Percentiles rank a stretch among this genome's conserved stretches.
phyloP scores from a whole-genome alignment of 352 stramenopile genomes.

The Pythium aristosporum region DNA sequence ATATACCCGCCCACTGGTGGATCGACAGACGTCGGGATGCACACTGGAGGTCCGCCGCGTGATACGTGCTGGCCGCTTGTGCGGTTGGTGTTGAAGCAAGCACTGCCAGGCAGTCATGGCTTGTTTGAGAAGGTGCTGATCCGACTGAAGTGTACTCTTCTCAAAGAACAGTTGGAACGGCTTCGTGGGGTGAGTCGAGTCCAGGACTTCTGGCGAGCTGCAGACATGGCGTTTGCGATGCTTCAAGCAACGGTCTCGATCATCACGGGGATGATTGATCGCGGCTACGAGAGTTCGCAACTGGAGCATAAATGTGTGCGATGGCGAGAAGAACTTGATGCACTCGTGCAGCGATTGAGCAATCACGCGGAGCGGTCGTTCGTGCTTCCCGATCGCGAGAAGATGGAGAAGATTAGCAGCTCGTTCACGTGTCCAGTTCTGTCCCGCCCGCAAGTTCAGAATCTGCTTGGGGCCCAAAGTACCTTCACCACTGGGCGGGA shows the following conservation, averaged over 20 bases:
- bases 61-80: conserved; percentile 64
- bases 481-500: background rate
- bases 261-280: conserved; percentile 1
- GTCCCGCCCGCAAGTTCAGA: background rate
- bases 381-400: background rate
- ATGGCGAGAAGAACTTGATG: conserved; percentile 8
- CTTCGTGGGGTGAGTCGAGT: background rate
- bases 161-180: background rate
- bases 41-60: conserved; percentile 41
- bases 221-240: conserved; percentile 14
- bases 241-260: conserved; percentile 1
- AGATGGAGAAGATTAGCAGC: background rate
- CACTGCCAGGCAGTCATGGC: conserved; percentile 29
- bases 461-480: background rate
- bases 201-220: background rate
- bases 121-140: conserved; percentile 45
- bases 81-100: conserved; percentile 29
- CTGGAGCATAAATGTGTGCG: background rate
- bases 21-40: conserved; percentile 47
- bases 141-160: conserved; percentile 22
- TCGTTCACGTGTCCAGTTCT: background rate
- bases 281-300: background rate
- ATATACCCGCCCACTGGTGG: conserved; percentile 25
- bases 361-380: background rate
- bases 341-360: background rate